A percentile compares a stretch with the other conserved stretches of the same genome.
These are phyloP conservation scores for Thermothielavioides terrestris DNA, from an alignment of 495 filamentous ascomycete genomes.

Conservation along the genomic window DNA sequence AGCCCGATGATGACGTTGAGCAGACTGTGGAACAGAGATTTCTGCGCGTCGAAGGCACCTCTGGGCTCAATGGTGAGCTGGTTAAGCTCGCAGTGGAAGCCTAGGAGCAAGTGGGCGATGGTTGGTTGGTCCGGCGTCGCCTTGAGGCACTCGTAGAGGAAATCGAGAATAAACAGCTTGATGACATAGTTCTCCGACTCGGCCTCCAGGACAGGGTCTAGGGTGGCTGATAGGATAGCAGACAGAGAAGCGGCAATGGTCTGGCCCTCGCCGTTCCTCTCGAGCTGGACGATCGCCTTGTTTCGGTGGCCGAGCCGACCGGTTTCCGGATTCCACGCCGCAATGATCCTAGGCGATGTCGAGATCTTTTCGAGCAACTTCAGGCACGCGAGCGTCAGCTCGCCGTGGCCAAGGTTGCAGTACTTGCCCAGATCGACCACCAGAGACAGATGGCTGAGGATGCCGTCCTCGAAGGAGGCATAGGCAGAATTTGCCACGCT, in stretches of 20 bases:
- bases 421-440: conserved; percentile 75
- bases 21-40: conserved; percentile 76
- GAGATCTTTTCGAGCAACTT: conserved; percentile 76
- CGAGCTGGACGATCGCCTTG: conserved; percentile 71
- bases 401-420: conserved; percentile 67
- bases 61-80: conserved; percentile 54
- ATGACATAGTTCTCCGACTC: conserved; percentile 60
- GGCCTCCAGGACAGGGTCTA: conserved; percentile 56
- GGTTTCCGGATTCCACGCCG: conserved; percentile 43
- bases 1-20: conserved; percentile 56
- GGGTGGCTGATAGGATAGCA: conserved; percentile 51
- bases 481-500: conserved; percentile 63
- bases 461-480: conserved; percentile 81
- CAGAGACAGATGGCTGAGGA: conserved; percentile 68
- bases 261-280: conserved; percentile 60
- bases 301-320: conserved; percentile 52
- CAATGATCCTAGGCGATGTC: conserved; percentile 63
- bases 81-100: conserved; percentile 65
- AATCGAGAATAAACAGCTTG: conserved; percentile 69
- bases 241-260: conserved; percentile 59
- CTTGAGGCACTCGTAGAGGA: conserved; percentile 68
- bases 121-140: conserved; percentile 62
- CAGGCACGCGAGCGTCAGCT: conserved; percentile 67
- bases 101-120: conserved; percentile 83
- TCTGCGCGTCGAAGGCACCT: conserved; percentile 54